A percentile compares a stretch with the other conserved stretches of the same genome.
phyloP scores from a whole-genome alignment of 768 basidiomycete genomes.

The Lentinus tigrinus region DNA sequence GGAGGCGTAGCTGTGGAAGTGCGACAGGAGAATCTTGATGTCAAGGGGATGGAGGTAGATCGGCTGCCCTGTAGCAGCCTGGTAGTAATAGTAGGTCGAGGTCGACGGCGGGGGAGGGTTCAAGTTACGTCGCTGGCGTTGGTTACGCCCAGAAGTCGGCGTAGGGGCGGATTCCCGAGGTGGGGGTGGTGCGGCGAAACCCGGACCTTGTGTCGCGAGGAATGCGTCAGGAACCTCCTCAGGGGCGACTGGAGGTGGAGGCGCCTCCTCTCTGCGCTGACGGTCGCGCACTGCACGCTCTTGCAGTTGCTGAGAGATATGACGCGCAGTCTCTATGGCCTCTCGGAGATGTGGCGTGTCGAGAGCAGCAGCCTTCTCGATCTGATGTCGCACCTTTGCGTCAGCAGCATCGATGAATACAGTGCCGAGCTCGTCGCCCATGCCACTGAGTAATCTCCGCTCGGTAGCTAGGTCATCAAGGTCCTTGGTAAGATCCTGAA shows the following conservation, averaged over 20 bases:
- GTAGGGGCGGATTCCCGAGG: slow-evolving; percentile 13
- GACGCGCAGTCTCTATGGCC: slow-evolving; percentile 61
- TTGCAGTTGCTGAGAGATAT: slow-evolving; percentile 54
- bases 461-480: slow-evolving; percentile 72
- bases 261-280: slow-evolving; percentile 24
- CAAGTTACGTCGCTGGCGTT: slow-evolving; percentile 70
- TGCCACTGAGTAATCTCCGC: slow-evolving; percentile 57
- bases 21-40: slow-evolving; percentile 86
- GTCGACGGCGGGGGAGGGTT: slow-evolving; percentile 87
- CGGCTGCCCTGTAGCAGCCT: slow-evolving; percentile 86
- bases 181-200: not conserved
- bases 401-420: slow-evolving; percentile 81
- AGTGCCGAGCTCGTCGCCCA: slow-evolving; percentile 75
- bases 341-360: slow-evolving; percentile 65
- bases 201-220: slow-evolving; percentile 41
- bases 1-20: slow-evolving; percentile 75
- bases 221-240: slow-evolving; percentile 60
- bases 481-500: slow-evolving; percentile 70
- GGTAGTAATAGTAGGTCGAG: slow-evolving; percentile 94
- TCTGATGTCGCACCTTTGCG: slow-evolving; percentile 72
- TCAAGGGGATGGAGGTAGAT: slow-evolving; percentile 95
- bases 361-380: slow-evolving; percentile 74
- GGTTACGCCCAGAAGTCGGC: slow-evolving; percentile 39
- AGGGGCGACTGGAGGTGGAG: slow-evolving; percentile 3
- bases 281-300: slow-evolving; percentile 34